phyloP scores from a whole-genome alignment of 192 early-diverging fungal species.

The Coemansia pectinata region DNA sequence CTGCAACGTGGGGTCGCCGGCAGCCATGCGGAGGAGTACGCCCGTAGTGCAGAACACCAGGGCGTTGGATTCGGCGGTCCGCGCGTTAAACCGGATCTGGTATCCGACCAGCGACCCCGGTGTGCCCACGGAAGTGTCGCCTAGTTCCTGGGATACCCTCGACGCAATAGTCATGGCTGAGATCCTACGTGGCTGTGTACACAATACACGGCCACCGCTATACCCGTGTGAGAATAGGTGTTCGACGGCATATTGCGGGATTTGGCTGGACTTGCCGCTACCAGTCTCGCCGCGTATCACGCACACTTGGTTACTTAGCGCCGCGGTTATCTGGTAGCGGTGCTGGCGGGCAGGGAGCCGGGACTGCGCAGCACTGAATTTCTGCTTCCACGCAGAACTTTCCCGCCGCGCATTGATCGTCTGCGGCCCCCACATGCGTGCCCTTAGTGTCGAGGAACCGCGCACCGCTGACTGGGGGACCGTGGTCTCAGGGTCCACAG shows the following conservation, averaged over 20 bases:
- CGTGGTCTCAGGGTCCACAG: neutral
- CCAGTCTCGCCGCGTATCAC: slow-evolving; percentile 50
- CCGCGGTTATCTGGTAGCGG: neutral
- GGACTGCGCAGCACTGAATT: slow-evolving; percentile 8
- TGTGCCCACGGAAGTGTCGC: slow-evolving; percentile 29
- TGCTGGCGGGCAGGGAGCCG: slow-evolving; percentile 23
- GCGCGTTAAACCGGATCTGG: slow-evolving; percentile 64
- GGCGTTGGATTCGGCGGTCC: slow-evolving; percentile 56
- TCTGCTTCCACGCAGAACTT: neutral
- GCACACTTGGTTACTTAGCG: slow-evolving; percentile 16
- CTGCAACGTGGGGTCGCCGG: slow-evolving; percentile 25
- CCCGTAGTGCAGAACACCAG: slow-evolving; percentile 67
- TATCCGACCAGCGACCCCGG: slow-evolving; percentile 47
- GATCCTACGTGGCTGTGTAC: slow-evolving; percentile 90
- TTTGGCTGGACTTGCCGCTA: slow-evolving; percentile 64
- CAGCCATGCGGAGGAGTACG: slow-evolving; percentile 59
- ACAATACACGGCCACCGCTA: slow-evolving; percentile 60
- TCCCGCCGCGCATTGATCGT: slow-evolving; percentile 5
- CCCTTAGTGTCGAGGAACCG: neutral
- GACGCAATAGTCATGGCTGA: slow-evolving; percentile 62
- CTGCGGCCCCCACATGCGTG: neutral
- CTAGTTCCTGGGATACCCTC: slow-evolving; percentile 61
- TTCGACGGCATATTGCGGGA: slow-evolving; percentile 81
- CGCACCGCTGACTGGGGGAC: neutral
- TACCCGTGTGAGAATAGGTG: slow-evolving; percentile 55